Percentiles rank a stretch among this genome's conserved stretches.
Evolutionary conservation across 2,329 filamentous ascomycete species (phyloP).

Genomic region (Diaporthe caulivora): DNA sequence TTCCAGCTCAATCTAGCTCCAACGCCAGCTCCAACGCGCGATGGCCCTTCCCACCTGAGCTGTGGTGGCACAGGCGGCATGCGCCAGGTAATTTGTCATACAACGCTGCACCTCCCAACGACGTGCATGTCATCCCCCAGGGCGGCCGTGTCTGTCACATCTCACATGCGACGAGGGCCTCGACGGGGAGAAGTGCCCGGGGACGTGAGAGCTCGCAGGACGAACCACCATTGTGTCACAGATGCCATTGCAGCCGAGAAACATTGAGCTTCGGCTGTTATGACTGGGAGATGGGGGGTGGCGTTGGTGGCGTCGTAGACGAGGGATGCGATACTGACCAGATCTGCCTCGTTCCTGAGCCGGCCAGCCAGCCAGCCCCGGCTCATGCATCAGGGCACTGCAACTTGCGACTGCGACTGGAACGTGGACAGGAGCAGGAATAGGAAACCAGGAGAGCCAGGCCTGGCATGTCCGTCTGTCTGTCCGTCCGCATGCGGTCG

Average conservation of each 20-base stretch:
- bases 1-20: conserved; percentile 15
- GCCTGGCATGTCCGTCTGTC: conserved; percentile 7
- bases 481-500: conserved; percentile 11
- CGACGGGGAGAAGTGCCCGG: conserved; percentile 4
- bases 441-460: background rate
- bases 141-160: conserved; percentile 21
- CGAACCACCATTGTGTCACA: conserved; percentile 33
- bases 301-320: conserved; percentile 17
- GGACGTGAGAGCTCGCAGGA: conserved; percentile 12
- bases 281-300: conserved; percentile 16
- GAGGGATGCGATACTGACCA: conserved; percentile 11
- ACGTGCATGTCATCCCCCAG: conserved; percentile 16
- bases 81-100: conserved; percentile 26
- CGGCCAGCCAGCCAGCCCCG: conserved; percentile 9
- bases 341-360: conserved; percentile 31
- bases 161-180: conserved; percentile 29
- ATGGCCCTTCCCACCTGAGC: background rate
- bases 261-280: conserved; percentile 27
- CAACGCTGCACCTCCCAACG: conserved; percentile 10
- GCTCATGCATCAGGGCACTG: conserved; percentile 10
- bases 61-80: conserved; percentile 10
- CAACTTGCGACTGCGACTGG: no score
- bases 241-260: conserved; percentile 25
- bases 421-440: background rate
- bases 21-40: background rate